phyloP scores from a whole-genome alignment of 1,284 basidiomycete species.

The Microbotryomycetes sp. region DNA sequence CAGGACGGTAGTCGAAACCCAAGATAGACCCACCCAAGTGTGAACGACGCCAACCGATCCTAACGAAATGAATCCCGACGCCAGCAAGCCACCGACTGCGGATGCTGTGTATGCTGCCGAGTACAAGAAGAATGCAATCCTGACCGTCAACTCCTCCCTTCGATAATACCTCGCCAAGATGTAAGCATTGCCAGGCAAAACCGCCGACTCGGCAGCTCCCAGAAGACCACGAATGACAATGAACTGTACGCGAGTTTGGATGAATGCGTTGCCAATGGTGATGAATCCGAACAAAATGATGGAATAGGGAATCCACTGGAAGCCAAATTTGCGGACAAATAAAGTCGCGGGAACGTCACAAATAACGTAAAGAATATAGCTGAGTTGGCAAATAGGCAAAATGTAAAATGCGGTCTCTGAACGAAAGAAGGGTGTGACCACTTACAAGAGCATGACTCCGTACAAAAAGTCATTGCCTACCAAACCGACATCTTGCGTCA shows the following conservation, averaged over 20 bases:
- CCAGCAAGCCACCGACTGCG: constrained; percentile 20
- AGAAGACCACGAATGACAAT: constrained; percentile 35
- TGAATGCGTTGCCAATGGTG: constrained; percentile 35
- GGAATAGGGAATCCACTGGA: constrained; percentile 28
- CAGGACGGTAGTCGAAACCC: constrained; percentile 1
- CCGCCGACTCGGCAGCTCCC: constrained; percentile 29
- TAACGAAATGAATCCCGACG: constrained; percentile 16
- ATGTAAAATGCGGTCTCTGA: background rate
- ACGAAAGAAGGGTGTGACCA: background rate
- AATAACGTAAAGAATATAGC: constrained; percentile 8
- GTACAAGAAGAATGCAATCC: constrained; percentile 34
- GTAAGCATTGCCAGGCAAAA: constrained; percentile 39
- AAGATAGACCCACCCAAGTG: background rate
- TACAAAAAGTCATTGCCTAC: background rate
- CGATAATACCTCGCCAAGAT: constrained; percentile 37
- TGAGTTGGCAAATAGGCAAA: background rate
- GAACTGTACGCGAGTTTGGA: constrained; percentile 31
- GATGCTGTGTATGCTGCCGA: constrained; percentile 10
- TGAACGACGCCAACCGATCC: constrained; percentile 17
- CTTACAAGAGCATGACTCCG: background rate
- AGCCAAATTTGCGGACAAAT: constrained; percentile 31
- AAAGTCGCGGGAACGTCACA: constrained; percentile 36
- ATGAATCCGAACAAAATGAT: constrained; percentile 32
- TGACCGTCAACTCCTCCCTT: constrained; percentile 30
- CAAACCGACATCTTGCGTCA: background rate